Conservation (phyloP, 2,329 filamentous ascomycete genomes). For the Mycogone perniciosa region DNA sequence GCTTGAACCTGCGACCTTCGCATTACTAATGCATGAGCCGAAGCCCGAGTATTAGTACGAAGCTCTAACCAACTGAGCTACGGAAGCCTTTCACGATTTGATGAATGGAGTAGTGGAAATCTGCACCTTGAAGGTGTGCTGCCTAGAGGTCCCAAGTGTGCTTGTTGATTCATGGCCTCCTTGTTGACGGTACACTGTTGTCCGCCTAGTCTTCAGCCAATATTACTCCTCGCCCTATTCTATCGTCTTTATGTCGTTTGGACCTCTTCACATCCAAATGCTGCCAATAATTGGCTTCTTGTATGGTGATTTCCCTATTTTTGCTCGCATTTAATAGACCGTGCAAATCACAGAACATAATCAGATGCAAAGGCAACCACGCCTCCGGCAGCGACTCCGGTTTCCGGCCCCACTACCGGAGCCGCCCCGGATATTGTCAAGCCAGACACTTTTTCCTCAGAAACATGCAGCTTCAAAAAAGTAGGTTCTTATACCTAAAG, state of each 20-base stretch:
- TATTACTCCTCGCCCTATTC: no score
- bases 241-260: no score
- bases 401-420: not conserved
- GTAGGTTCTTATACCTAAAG: conserved; percentile 23
- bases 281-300: no score
- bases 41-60: conserved; percentile 17
- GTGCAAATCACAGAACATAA: not conserved
- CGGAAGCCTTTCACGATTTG: conserved; percentile 8
- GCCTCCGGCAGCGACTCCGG: not conserved
- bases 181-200: no score
- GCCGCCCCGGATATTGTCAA: conserved; percentile 21
- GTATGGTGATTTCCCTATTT: no score
- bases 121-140: no score
- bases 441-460: conserved; percentile 27
- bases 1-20: conserved; percentile 19
- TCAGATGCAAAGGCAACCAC: not conserved
- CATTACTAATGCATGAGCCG: conserved; percentile 14
- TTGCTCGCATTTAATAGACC: not conserved
- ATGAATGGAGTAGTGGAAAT: no score
- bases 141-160: no score
- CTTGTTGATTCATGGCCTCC: no score
- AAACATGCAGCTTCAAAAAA: conserved; percentile 34
- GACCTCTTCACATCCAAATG: no score
- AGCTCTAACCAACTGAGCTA: conserved; percentile 21
- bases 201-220: no score